Conservation (phyloP, 768 basidiomycete species). For the Calocybe indica region DNA sequence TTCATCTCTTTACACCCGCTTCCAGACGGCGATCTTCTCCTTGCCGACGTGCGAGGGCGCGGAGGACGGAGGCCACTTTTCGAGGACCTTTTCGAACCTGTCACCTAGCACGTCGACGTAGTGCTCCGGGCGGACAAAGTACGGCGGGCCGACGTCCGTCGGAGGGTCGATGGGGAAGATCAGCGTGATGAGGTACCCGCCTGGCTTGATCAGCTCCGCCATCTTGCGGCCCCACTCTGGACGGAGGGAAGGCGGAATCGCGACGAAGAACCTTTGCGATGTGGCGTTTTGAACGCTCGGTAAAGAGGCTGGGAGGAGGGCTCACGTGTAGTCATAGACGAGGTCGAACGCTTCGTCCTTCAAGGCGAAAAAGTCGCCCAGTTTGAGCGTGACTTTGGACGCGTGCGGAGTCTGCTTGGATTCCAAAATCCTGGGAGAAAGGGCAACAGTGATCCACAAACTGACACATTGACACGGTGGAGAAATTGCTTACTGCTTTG, state of each 20-base stretch:
- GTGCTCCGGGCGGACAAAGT: conserved; percentile 49
- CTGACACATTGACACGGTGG: conserved; percentile 4
- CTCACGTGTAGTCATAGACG: conserved; percentile 62
- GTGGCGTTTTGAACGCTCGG: not conserved
- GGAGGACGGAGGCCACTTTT: conserved; percentile 42
- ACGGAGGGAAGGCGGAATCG: conserved; percentile 52
- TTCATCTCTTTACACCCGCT: conserved; percentile 15
- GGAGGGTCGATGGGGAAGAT: conserved; percentile 48
- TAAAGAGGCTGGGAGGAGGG: conserved; percentile 2
- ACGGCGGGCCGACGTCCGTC: conserved; percentile 53
- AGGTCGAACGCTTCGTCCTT: conserved; percentile 42
- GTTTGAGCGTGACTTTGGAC: conserved; percentile 31
- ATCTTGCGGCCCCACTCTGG: conserved; percentile 55
- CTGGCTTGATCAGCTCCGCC: conserved; percentile 47
- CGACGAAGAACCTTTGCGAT: conserved; percentile 60
- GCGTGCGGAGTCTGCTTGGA: conserved; percentile 13
- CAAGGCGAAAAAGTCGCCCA: conserved; percentile 52
- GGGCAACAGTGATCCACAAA: not conserved
- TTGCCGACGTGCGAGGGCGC: conserved; percentile 33
- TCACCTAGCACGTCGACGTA: conserved; percentile 45
- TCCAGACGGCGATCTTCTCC: conserved; percentile 54
- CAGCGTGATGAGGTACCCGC: conserved; percentile 57
- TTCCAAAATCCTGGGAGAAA: conserved; percentile 6
- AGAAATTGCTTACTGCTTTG: conserved; percentile 28
- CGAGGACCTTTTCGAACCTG: conserved; percentile 48